Evolutionary conservation across 108 stramenopile species (phyloP), one percentile per base, ranked within the genome.

Genomic region (Cyclotella atomus): DNA sequence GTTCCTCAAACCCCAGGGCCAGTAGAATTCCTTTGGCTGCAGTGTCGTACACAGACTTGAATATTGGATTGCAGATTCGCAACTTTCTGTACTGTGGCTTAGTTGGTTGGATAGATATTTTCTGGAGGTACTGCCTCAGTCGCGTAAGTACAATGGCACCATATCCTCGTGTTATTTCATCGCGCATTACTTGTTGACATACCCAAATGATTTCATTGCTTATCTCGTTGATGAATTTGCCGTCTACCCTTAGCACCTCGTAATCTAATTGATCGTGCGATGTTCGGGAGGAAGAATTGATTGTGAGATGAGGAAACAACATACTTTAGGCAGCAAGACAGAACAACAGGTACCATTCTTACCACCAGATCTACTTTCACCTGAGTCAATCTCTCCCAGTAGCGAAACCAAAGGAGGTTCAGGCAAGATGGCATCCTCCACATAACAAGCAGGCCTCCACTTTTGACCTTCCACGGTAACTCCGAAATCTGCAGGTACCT

Each of bases 1-100:
- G 34, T 65, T 90, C 87, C 12, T 85, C 88, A 79, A 93, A 90
- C 16, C 91, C 91, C n/a, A 76, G 24, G 1, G 75, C 81, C 2
- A 76, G 16, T 38, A 76, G 33, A 15, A 76, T 64, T 28, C 92
- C 92, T 21, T 84, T 61, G 15, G 89, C 78, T 8, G 88, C 83
- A 14, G 89, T 89, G 34, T 82, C 73, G 79, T 89, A 93, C 34
- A 93, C 65, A 0, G 57, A 6, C 5, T 41, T 44, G 69, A 92
- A 92, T 16, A 75, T 64, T 10, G 19, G 32, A 62, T 84, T 75
- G 24, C 76, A 52, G n/a, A 75, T 70, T 35, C 88, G 87, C 19
- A 93, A 56, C 52, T 77, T 82, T 45, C 92, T 75, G 65, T 91
- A 89, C 41, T 91, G 89, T 10, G 77, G 47, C 19, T 76, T 59